Evolutionary conservation across 176 grass and related monocot genomes (phyloP), one percentile per base, ranked within the genome.

Genomic region (Hsuehochloa calcarea): DNA sequence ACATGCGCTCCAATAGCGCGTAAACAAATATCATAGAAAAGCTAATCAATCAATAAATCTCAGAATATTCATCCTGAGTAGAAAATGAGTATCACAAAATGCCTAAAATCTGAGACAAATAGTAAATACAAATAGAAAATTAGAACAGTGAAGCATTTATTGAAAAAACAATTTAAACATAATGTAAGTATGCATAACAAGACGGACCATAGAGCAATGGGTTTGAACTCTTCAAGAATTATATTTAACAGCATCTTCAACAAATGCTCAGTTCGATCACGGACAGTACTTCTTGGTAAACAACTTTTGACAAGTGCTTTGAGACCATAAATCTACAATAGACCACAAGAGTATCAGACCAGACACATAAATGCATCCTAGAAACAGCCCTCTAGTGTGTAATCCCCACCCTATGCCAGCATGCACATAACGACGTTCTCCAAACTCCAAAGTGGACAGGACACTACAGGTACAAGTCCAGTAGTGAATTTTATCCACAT

Each of bases 281-380:
- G 52, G 5, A 39, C 22, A 10, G 87, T 80, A 64, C 81, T 84
- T 74, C 74, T 80, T 78, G 96, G 90, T 74, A 90, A 84, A 79
- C 89, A 98, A 86, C 91, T 90, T 90, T 89, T 98, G 65, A 90
- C 88, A 67, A 95, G 80, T 82, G 89, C 81, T 92, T 98, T 95
- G 64, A 98, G 77, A 75, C 91, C 92, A 89, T 93, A 98, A 35
- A 94, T 93, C 93, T 98, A 86, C 72, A 92, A 80, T 22, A 87
- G 54, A 82, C n/a, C 11, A 78, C 43, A 80, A 49, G 70, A 54
- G 29, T 17, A 71, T 58, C 75, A 88, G 62, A 65, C 20, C 55
- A 82, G 56, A 31, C 60, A 80, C 3, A 88, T 11, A 80, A 78
- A 77, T 50, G 47, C 11, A 51, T 72, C 26, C 66, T 52, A 81